phyloP scores from a whole-genome alignment of 768 basidiomycete genomes.

The Strobilomyces dryophilus region DNA sequence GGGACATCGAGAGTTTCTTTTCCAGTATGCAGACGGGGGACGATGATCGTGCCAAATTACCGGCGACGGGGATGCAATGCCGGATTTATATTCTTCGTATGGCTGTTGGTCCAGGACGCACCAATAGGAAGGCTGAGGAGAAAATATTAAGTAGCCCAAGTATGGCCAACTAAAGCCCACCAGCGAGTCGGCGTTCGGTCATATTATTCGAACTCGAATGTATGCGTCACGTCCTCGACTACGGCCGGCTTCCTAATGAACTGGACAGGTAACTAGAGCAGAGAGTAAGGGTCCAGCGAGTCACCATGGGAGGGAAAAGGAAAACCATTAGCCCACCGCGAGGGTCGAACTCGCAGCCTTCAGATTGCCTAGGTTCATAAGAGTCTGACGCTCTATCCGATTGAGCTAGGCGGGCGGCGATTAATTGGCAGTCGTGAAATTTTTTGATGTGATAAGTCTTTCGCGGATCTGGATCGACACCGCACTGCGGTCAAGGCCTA shows the following conservation, averaged over 20 bases:
- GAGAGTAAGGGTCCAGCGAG: too few relatives aligned
- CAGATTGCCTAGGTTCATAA: constrained; percentile 43
- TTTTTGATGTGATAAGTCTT: background rate
- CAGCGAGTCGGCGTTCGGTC: too few relatives aligned
- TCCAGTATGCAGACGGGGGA: too few relatives aligned
- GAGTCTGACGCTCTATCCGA: constrained; percentile 68
- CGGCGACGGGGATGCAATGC: background rate
- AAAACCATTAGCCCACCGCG: constrained; percentile 49
- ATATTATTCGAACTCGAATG: background rate
- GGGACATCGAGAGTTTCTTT: too few relatives aligned
- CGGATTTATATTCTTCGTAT: background rate
- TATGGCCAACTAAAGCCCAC: background rate
- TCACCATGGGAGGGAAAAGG: background rate
- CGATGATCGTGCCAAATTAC: background rate
- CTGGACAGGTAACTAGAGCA: too few relatives aligned
- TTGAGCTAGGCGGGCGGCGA: constrained; percentile 56
- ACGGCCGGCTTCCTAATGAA: too few relatives aligned
- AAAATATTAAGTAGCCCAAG: background rate
- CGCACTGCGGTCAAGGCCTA: background rate
- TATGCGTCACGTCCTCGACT: too few relatives aligned
- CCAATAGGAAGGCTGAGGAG: background rate
- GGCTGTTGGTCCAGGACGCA: background rate
- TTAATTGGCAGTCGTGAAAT: accelerated
- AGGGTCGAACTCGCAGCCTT: constrained; percentile 65
- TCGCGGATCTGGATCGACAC: background rate